These are phyloP conservation scores for Claviceps paspali DNA, from an alignment of 2,329 filamentous ascomycete species.

Conservation along the genomic window DNA sequence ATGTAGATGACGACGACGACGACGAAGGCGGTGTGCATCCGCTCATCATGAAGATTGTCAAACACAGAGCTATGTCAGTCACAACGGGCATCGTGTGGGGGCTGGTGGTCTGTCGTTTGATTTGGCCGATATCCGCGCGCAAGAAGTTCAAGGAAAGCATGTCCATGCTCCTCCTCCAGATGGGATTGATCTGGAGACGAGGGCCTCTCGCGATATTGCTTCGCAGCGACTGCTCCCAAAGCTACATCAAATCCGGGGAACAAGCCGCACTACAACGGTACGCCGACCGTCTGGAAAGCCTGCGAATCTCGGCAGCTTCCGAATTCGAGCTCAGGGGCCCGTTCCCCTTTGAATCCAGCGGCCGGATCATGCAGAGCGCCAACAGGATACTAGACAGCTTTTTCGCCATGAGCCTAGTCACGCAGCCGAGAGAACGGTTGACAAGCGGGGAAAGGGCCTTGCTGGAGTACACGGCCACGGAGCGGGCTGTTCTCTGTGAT, in stretches of 20 bases:
- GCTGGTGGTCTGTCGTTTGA: constrained; percentile 65
- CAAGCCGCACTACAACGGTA: constrained; percentile 71
- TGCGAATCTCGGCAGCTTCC: constrained; percentile 52
- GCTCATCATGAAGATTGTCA: constrained; percentile 66
- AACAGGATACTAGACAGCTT: constrained; percentile 74
- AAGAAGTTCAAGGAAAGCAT: constrained; percentile 73
- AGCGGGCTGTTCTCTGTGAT: constrained; percentile 63
- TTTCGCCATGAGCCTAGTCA: constrained; percentile 82
- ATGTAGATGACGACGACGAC: constrained; percentile 57
- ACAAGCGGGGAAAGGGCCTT: constrained; percentile 65
- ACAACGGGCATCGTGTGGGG: constrained; percentile 75
- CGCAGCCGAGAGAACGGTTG: constrained; percentile 58
- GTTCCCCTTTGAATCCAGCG: constrained; percentile 56
- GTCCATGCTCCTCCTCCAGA: constrained; percentile 71
- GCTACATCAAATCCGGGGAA: constrained; percentile 72
- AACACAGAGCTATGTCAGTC: constrained; percentile 71
- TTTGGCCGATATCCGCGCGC: constrained; percentile 81
- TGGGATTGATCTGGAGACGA: constrained; percentile 85
- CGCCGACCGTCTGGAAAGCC: constrained; percentile 49
- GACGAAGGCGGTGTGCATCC: constrained; percentile 71
- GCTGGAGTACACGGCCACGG: constrained; percentile 58
- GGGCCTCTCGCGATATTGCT: constrained; percentile 67
- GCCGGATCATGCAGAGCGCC: constrained; percentile 57
- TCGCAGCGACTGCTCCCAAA: constrained; percentile 36
- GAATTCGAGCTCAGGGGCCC: constrained; percentile 76